These are phyloP conservation scores for Penicillium cosmopolitanum DNA, from an alignment of 495 filamentous ascomycete species.

Conservation along the genomic window DNA sequence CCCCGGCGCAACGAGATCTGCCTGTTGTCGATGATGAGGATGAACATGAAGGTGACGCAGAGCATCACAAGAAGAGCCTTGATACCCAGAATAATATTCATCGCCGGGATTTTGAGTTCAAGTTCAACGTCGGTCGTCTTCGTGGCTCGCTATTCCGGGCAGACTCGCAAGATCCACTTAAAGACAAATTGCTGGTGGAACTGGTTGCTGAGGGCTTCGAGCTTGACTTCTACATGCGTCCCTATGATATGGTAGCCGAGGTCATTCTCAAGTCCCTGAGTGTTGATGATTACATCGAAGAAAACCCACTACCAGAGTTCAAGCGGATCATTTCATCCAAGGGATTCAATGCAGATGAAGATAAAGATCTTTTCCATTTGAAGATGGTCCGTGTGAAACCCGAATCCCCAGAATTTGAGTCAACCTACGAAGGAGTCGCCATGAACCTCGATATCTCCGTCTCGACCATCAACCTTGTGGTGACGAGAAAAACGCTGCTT, in stretches of 20 bases:
- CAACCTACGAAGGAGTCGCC: conserved; percentile 87
- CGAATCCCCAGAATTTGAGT: conserved; percentile 90
- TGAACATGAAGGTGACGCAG: conserved; percentile 65
- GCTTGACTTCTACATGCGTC: conserved; percentile 82
- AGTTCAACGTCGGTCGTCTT: conserved; percentile 89
- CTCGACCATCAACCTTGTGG: conserved; percentile 93
- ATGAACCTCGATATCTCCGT: conserved; percentile 90
- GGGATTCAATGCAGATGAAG: conserved; percentile 67
- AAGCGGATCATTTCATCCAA: conserved; percentile 94
- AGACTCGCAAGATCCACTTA: conserved; percentile 74
- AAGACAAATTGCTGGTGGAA: conserved; percentile 85
- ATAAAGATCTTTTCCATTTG: conserved; percentile 82
- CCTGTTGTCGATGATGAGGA: conserved; percentile 79
- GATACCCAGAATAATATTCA: conserved; percentile 65
- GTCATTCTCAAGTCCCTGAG: conserved; percentile 85
- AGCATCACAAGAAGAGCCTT: conserved; percentile 66
- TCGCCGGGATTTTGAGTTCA: conserved; percentile 91
- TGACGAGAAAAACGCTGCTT: conserved; percentile 89
- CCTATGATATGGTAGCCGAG: conserved; percentile 90
- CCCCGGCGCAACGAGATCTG: conserved; percentile 68
- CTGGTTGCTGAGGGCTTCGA: conserved; percentile 88
- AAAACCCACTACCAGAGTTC: conserved; percentile 89
- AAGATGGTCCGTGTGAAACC: conserved; percentile 88
- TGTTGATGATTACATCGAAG: conserved; percentile 91
- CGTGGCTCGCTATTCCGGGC: conserved; percentile 89